Evolutionary conservation across 495 filamentous ascomycete genomes (phyloP), one percentile per base, ranked within the genome.

Genomic region (Pseudoneurospora amorphoporcata): DNA sequence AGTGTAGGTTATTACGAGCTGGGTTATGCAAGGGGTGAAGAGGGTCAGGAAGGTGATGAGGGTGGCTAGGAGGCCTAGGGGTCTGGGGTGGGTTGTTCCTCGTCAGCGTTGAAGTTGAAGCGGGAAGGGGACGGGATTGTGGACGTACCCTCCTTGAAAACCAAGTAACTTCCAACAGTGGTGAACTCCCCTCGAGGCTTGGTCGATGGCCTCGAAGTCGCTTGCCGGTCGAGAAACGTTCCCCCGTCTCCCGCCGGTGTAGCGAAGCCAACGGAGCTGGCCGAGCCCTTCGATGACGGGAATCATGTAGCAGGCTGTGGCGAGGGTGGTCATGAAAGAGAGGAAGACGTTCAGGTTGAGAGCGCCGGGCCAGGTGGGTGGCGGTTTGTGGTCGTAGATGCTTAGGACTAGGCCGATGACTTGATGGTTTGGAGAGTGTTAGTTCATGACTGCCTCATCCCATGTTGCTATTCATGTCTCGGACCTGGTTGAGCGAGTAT

Each of bases 251-350:
- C 73, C 71, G 17, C 76, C 29, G 12, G 23, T 74, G 69, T 82
- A 84, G 79, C 84, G 83, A 9, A 79, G 77, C 82, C 82, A 84
- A 70, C 84, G 83, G 5, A 84, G 73, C 70, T 84, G 83, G 4
- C 78, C 77, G 10, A 85, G 68, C 4, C 73, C 77, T 68, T 81
- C 80, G 9, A 77, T 74, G 47, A 84, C 73, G 9, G 79, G 75
- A 37, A 83, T 79, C 43, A 79, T 75, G 78, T 83, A 72, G 19
- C 72, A 69, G 29, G 79, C 76, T 68, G 82, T 81, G 71, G 82
- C 80, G 29, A 84, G 69, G 2, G 82, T 81, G 14, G 78, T 79
- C 39, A 85, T 72, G 3, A 86, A 70, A 6, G 83, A 83, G 0
- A 86, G 47, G 19, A 86, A 69, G 0, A 83, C 75, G 75, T 86